A percentile compares a stretch with the other conserved stretches of the same genome.
phyloP scores from a whole-genome alignment of 1,139 yeast species.

The Geotrichum bryndzae region DNA sequence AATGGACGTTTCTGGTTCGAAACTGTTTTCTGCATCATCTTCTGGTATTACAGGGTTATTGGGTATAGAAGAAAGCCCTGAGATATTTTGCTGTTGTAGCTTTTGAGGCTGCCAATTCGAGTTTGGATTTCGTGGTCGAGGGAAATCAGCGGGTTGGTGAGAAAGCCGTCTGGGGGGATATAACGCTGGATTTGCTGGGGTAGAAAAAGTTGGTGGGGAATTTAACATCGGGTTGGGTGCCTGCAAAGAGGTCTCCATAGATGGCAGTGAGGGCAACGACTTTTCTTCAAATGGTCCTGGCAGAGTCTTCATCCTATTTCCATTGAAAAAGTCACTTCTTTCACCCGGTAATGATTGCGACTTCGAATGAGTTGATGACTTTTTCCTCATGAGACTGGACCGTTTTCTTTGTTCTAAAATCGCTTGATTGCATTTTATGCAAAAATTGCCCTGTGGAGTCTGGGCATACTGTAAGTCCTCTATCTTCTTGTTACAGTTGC shows the following conservation, averaged over 20 bases:
- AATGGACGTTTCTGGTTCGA: background rate
- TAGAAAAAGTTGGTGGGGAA: background rate
- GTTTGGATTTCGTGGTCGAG: background rate
- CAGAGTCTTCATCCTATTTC: no score
- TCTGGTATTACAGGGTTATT: no score
- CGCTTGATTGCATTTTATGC: conserved; percentile 89
- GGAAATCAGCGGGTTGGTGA: background rate
- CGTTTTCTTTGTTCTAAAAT: conserved; percentile 57
- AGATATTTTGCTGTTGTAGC: background rate
- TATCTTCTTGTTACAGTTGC: conserved; percentile 80
- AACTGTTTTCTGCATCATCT: background rate
- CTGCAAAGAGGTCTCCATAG: conserved; percentile 4
- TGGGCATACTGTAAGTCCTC: conserved; percentile 90
- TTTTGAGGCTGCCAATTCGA: background rate
- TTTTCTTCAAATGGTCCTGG: conserved; percentile 22
- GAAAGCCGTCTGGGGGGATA: background rate
- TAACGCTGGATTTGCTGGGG: background rate
- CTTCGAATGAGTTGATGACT: no score
- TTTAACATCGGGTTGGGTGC: background rate
- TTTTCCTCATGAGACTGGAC: no score
- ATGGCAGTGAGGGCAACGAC: conserved; percentile 28
- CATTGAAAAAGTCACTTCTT: no score
- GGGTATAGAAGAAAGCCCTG: background rate
- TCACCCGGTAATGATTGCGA: no score
- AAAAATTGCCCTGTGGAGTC: conserved; percentile 87